These are phyloP conservation scores for Hortiboletus flavorubellus DNA, from an alignment of 768 basidiomycete species.

Conservation along the genomic window DNA sequence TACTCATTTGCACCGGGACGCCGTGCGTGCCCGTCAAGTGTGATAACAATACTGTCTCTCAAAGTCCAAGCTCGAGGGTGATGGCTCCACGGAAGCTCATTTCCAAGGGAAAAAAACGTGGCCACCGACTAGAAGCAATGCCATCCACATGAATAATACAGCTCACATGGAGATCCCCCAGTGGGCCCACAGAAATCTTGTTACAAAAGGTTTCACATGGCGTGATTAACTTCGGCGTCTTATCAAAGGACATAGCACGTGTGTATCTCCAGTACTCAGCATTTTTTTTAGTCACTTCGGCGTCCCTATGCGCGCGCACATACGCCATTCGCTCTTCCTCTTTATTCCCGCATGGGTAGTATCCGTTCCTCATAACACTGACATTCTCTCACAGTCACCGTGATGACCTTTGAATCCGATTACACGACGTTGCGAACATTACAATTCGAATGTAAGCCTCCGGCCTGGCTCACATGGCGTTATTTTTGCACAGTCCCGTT, in stretches of 20 bases:
- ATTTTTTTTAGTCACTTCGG: constrained; percentile 14
- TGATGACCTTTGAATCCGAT: no score
- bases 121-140: not conserved
- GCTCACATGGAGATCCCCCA: constrained; percentile 16
- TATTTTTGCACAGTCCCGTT: no score
- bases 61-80: not conserved
- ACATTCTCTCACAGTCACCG: no score
- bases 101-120: not conserved
- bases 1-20: not conserved
- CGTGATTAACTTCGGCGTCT: constrained; percentile 15
- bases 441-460: no score
- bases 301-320: constrained; percentile 7
- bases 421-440: no score
- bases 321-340: not conserved
- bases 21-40: not conserved
- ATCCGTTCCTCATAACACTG: no score
- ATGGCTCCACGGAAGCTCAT: not conserved
- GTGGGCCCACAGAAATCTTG: not conserved
- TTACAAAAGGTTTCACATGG: constrained; percentile 18
- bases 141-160: not conserved
- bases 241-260: constrained; percentile 6
- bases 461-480: no score
- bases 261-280: not conserved
- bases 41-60: not conserved
- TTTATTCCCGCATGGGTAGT: not conserved